Evolutionary conservation across 2,329 filamentous ascomycete species (phyloP).

Genomic region (Alternaria alternata): DNA sequence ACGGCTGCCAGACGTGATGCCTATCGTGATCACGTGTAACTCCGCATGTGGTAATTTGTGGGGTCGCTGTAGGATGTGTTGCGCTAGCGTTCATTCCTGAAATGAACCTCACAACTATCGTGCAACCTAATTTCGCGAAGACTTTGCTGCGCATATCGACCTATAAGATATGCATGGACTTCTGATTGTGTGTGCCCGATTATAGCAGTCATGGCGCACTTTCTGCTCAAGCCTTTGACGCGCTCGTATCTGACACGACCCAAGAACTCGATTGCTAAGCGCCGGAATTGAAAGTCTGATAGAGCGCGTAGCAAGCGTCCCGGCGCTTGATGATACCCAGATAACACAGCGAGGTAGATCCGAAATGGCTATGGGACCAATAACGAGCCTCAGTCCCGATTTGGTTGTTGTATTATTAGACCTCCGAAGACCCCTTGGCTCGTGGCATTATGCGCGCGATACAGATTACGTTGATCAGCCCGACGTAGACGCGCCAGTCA

Average conservation of each 20-base stretch:
- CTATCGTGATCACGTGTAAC: not conserved
- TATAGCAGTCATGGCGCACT: not conserved
- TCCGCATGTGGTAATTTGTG: not conserved
- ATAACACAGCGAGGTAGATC: no score
- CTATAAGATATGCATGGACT: rapidly evolving
- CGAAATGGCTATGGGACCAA: no score
- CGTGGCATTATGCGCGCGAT: no score
- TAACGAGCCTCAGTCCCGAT: no score
- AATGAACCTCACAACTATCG: not conserved
- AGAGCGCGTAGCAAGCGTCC: no score
- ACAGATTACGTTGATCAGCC: no score
- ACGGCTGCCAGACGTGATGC: not conserved
- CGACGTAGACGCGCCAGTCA: no score
- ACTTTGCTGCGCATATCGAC: not conserved
- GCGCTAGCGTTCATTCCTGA: not conserved
- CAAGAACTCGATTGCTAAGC: no score
- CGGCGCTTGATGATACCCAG: no score
- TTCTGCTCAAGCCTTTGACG: not conserved
- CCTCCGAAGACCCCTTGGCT: no score
- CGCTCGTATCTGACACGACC: not conserved
- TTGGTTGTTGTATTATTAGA: no score
- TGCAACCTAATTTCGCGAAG: rapidly evolving
- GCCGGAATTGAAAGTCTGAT: no score
- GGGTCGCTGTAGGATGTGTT: not conserved
- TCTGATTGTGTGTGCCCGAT: not conserved